Evolutionary conservation across 1,284 basidiomycete genomes (phyloP).

Genomic region (Amylostereum areolatum): DNA sequence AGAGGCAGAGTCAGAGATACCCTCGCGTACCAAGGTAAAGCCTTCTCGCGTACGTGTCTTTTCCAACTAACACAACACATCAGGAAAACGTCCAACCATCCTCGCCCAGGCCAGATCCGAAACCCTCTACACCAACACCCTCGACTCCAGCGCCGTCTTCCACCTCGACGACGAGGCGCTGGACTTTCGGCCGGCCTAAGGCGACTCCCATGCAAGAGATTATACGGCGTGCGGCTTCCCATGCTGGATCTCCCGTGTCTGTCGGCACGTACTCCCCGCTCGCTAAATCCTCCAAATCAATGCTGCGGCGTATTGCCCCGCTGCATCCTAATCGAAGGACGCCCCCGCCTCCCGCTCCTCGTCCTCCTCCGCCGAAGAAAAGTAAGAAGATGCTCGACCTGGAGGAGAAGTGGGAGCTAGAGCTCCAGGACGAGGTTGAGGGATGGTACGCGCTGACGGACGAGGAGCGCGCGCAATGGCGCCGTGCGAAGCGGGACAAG

Average conservation of each 20-base stretch:
- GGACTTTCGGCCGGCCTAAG: constrained; percentile 20
- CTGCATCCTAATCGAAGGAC: constrained; percentile 65
- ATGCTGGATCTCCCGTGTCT: constrained; percentile 33
- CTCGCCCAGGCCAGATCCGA: background rate
- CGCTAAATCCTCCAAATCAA: constrained; percentile 53
- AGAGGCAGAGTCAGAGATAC: too few relatives aligned
- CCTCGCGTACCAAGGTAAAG: too few relatives aligned
- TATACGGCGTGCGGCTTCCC: constrained; percentile 62
- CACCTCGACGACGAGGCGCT: constrained; percentile 1
- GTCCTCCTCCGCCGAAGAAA: constrained; percentile 61
- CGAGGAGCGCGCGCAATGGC: constrained; percentile 53
- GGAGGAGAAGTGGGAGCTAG: constrained; percentile 75
- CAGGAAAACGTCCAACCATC: constrained; percentile 6
- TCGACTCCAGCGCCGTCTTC: background rate
- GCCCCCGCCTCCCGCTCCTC: constrained; percentile 62
- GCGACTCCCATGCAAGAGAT: constrained; percentile 66
- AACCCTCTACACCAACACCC: background rate
- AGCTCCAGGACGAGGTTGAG: constrained; percentile 63
- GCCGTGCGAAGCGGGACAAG: constrained; percentile 53
- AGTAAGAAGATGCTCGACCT: constrained; percentile 68
- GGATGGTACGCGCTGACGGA: constrained; percentile 68
- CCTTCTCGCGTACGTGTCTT: background rate
- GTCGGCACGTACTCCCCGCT: constrained; percentile 63
- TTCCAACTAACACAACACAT: background rate
- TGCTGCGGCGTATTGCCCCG: constrained; percentile 63